phyloP scores from a whole-genome alignment of 2,329 filamentous ascomycete genomes.

The Aspergillus fumigatus region DNA sequence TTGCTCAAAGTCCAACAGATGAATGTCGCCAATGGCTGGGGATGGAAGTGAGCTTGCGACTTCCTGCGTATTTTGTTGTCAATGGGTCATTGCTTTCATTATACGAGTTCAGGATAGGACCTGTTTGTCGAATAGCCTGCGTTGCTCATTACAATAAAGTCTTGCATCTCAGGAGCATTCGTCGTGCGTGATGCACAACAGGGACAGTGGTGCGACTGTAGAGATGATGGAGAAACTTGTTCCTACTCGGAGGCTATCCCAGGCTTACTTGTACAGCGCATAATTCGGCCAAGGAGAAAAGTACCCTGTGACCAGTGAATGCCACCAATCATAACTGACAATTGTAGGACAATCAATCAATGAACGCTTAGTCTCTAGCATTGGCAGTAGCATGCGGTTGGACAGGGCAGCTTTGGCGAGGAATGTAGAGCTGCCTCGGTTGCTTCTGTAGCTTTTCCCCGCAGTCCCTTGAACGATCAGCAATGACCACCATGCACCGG shows the following conservation, averaged over 20 bases:
- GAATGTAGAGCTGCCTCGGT: conserved; percentile 17
- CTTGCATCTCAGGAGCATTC: background rate
- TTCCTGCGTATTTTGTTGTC: background rate
- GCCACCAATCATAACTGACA: background rate
- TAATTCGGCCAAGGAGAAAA: background rate
- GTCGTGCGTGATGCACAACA: background rate
- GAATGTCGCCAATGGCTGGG: background rate
- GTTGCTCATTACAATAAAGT: background rate
- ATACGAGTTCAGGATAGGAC: background rate
- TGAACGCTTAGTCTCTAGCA: background rate
- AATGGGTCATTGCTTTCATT: background rate
- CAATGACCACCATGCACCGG: background rate
- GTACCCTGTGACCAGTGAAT: background rate
- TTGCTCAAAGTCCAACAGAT: background rate
- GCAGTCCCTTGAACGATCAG: conserved; percentile 8
- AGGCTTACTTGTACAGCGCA: background rate
- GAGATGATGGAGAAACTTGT: background rate
- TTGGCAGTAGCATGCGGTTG: background rate
- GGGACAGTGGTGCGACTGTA: background rate
- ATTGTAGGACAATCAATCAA: background rate
- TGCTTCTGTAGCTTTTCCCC: conserved; percentile 16
- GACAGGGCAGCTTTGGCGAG: background rate
- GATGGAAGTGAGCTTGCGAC: background rate
- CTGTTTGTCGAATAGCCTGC: background rate
- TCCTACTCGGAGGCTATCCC: background rate